phyloP scores from a whole-genome alignment of 2,329 filamentous ascomycete species.

The Aspergillus sp. region DNA sequence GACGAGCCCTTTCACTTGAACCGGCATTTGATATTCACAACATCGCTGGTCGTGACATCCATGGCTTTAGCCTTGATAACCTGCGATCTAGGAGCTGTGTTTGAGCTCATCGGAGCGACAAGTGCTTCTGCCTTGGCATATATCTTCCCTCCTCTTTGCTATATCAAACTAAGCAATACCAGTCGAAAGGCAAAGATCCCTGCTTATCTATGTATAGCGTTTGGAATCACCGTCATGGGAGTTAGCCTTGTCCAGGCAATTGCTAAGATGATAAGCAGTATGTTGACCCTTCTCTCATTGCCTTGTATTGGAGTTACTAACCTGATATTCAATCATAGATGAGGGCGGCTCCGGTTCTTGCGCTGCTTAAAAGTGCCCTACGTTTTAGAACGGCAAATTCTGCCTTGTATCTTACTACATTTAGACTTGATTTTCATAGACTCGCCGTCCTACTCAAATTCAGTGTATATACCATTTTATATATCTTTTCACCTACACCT shows the following conservation, averaged over 20 bases:
- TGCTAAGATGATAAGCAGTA: constrained; percentile 57
- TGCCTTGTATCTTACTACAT: neutral
- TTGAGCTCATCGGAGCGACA: constrained; percentile 93
- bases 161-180: constrained; percentile 81
- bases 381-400: neutral
- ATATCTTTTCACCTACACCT: neutral
- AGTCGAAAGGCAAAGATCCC: constrained; percentile 71
- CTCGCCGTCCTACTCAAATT: too few species aligned
- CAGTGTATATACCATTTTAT: neutral
- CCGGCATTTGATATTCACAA: constrained; percentile 82
- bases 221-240: constrained; percentile 74
- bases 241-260: constrained; percentile 73
- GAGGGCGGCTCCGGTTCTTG: constrained; percentile 30
- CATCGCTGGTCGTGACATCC: constrained; percentile 71
- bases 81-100: constrained; percentile 89
- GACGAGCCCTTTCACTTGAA: constrained; percentile 73
- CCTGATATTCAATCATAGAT: constrained; percentile 14
- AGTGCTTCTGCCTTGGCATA: constrained; percentile 92
- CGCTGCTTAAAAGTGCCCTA: constrained; percentile 10
- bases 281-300: constrained; percentile 8
- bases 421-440: neutral
- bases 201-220: constrained; percentile 65
- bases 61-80: constrained; percentile 76
- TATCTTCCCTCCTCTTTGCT: constrained; percentile 90
- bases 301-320: constrained; percentile 6